phyloP scores from a whole-genome alignment of 805 yeast species.

The Metschnikowia proteae region DNA sequence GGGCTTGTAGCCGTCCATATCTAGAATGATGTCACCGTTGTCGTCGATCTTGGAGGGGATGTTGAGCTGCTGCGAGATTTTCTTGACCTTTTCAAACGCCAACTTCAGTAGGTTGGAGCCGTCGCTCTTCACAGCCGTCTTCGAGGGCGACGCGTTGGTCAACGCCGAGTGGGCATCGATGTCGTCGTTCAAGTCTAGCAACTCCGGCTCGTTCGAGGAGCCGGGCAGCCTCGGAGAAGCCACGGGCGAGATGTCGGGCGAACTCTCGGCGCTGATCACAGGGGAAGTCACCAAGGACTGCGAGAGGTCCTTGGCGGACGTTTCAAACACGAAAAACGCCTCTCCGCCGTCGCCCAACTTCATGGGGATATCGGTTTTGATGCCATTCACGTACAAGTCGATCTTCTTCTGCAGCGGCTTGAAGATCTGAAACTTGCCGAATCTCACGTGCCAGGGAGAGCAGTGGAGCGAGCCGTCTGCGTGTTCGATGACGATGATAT shows the following conservation, averaged over 20 bases:
- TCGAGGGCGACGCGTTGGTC: constrained; percentile 15
- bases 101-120: constrained; percentile 17
- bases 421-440: constrained; percentile 88
- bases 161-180: constrained; percentile 30
- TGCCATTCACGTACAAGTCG: constrained; percentile 81
- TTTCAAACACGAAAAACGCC: constrained; percentile 94
- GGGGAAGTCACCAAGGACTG: constrained; percentile 81
- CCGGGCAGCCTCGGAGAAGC: constrained; percentile 15
- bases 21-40: constrained; percentile 85
- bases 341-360: constrained; percentile 97
- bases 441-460: constrained; percentile 94
- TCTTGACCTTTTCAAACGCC: constrained; percentile 57
- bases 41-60: constrained; percentile 86
- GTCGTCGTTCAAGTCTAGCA: constrained; percentile 33
- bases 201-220: constrained; percentile 27
- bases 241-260: constrained; percentile 49
- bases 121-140: constrained; percentile 19
- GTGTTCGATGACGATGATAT: constrained; percentile 90
- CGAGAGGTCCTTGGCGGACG: constrained; percentile 62
- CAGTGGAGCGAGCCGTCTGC: constrained; percentile 77
- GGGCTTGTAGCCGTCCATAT: constrained; percentile 94
- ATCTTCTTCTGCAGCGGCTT: constrained; percentile 95
- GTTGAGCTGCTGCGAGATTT: constrained; percentile 65
- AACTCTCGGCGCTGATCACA: constrained; percentile 61
- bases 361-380: constrained; percentile 83